Evolutionary conservation across 2,329 filamentous ascomycete genomes (phyloP).

Genomic region (Ceratocystis lukuohia): DNA sequence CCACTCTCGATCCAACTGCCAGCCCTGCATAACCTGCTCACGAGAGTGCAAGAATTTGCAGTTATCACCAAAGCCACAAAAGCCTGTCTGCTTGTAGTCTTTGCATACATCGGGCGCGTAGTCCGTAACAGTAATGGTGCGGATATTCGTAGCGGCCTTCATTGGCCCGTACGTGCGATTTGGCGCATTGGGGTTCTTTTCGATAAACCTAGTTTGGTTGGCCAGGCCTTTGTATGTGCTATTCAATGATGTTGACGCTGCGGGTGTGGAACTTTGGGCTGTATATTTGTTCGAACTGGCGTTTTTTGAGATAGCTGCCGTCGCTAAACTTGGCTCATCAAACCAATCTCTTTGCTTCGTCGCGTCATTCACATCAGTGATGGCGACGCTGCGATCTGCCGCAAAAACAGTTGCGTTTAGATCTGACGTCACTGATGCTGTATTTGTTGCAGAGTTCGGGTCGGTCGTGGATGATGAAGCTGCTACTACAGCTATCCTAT

Average conservation of each 20-base stretch:
- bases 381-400: conserved; percentile 45
- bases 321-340: conserved; percentile 56
- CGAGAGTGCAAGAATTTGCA: conserved; percentile 72
- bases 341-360: conserved; percentile 86
- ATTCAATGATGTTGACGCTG: conserved; percentile 21
- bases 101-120: conserved; percentile 92
- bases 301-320: background rate
- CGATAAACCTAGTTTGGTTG: conserved; percentile 60
- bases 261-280: conserved; percentile 26
- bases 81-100: conserved; percentile 73
- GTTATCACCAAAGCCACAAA: conserved; percentile 50
- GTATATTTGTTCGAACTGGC: no score
- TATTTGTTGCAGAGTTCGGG: background rate
- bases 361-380: conserved; percentile 65
- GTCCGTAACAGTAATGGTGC: conserved; percentile 80
- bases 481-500: background rate
- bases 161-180: conserved; percentile 64
- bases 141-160: conserved; percentile 78
- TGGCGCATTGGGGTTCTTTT: conserved; percentile 65
- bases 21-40: conserved; percentile 76
- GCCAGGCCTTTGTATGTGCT: conserved; percentile 67
- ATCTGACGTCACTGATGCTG: conserved; percentile 26
- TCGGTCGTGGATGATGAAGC: conserved; percentile 18
- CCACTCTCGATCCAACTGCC: conserved; percentile 93
- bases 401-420: conserved; percentile 41